These are phyloP conservation scores for Phytophthora multivora DNA, from an alignment of 352 stramenopile species.

Conservation along the genomic window DNA sequence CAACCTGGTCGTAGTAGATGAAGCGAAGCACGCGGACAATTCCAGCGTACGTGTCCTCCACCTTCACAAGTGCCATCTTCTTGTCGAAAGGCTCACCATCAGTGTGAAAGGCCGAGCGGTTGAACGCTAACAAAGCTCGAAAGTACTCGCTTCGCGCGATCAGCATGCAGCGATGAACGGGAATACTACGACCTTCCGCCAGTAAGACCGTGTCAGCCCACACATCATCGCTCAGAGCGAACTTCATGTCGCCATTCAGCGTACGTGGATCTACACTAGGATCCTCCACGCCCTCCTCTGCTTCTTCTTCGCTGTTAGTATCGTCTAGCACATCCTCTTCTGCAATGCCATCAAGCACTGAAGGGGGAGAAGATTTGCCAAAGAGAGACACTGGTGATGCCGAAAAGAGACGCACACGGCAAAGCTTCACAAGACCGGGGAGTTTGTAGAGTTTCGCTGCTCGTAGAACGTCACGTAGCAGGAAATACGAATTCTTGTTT, in stretches of 20 bases:
- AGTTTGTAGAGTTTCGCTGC: slow-evolving; percentile 54
- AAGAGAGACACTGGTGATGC: slow-evolving; percentile 22
- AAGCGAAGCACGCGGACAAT: slow-evolving; percentile 71
- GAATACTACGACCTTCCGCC: slow-evolving; percentile 47
- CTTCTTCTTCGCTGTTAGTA: slow-evolving; percentile 4
- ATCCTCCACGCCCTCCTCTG: not conserved
- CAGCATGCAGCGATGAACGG: slow-evolving; percentile 67
- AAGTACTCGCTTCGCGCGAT: slow-evolving; percentile 75
- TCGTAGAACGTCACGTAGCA: slow-evolving; percentile 64
- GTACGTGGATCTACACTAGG: not conserved
- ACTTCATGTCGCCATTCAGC: slow-evolving; percentile 53
- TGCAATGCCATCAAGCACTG: not conserved
- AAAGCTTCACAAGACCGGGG: slow-evolving; percentile 44
- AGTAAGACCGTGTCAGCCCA: slow-evolving; percentile 65
- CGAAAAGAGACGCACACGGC: slow-evolving; percentile 34
- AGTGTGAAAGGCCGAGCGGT: slow-evolving; percentile 3
- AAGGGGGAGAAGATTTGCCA: not conserved
- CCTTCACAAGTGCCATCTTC: slow-evolving; percentile 31
- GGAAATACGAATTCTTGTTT: slow-evolving; percentile 42
- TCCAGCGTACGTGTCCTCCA: slow-evolving; percentile 58
- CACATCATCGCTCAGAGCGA: slow-evolving; percentile 45
- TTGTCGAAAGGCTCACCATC: not conserved
- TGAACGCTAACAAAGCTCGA: slow-evolving; percentile 54
- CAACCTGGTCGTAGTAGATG: slow-evolving; percentile 70
- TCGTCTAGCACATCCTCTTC: slow-evolving; percentile 19